Evolutionary conservation across 176 grass and related monocot species (phyloP).

Genomic region (Juncus effusus): DNA sequence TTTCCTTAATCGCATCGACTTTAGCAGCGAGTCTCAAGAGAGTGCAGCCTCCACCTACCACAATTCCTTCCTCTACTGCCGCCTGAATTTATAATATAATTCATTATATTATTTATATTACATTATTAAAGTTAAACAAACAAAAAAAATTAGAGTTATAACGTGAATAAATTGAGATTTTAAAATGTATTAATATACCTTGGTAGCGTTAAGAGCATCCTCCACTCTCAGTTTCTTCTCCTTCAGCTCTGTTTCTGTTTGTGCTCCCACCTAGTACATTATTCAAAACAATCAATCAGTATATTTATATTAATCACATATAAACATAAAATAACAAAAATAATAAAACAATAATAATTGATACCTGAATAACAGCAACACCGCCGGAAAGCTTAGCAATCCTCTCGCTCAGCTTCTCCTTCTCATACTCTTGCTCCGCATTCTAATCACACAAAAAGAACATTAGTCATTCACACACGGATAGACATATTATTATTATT

Average conservation of each 20-base stretch:
- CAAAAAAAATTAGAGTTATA: too few species aligned
- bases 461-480: too few species aligned
- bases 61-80: conserved; percentile 97
- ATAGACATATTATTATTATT: too few species aligned
- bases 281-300: conserved; percentile 7
- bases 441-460: conserved; percentile 36
- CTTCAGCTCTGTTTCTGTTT: conserved; percentile 96
- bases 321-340: background rate
- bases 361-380: conserved; percentile 99
- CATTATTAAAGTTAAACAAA: background rate
- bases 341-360: background rate
- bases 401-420: conserved; percentile 98
- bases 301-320: background rate
- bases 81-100: conserved; percentile 42
- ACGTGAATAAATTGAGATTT: conserved; percentile 8
- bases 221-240: conserved; percentile 99
- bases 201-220: conserved; percentile 98
- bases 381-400: conserved; percentile 97
- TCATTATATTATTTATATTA: background rate
- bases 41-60: conserved; percentile 94
- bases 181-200: conserved; percentile 36
- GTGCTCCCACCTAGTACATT: conserved; percentile 73
- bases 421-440: conserved; percentile 93
- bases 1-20: conserved; percentile 93
- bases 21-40: conserved; percentile 79